Evolutionary conservation across 164 flowering plant species (phyloP).

Genomic region (Warburgia ugandensis): DNA sequence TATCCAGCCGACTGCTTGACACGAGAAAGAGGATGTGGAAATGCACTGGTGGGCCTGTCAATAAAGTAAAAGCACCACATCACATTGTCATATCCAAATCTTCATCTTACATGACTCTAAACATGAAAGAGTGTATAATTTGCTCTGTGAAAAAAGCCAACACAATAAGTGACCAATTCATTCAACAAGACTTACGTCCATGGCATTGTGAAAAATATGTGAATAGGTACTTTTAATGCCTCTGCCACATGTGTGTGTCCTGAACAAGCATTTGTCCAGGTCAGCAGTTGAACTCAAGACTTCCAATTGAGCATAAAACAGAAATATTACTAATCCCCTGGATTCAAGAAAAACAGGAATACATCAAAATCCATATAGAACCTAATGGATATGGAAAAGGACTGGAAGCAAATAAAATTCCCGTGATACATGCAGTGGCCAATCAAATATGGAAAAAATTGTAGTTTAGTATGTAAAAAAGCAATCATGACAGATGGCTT

Average conservation of each 20-base stretch:
- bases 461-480: too few relatives aligned
- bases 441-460: too few relatives aligned
- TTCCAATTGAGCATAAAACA: constrained; percentile 10
- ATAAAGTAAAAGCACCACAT: constrained; percentile 1
- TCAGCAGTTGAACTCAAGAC: constrained; percentile 15
- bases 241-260: constrained; percentile 99
- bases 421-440: too few relatives aligned
- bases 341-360: constrained; percentile 8
- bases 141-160: too few relatives aligned
- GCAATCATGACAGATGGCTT: too few relatives aligned
- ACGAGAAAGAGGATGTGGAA: constrained; percentile 98
- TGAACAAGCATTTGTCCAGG: constrained; percentile 22
- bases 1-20: constrained; percentile 92
- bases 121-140: too few relatives aligned
- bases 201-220: constrained; percentile 98
- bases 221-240: constrained; percentile 85
- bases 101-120: too few relatives aligned
- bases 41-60: constrained; percentile 91
- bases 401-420: too few relatives aligned
- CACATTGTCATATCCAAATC: too few relatives aligned
- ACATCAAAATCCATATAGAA: too few relatives aligned
- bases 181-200: constrained; percentile 90
- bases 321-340: constrained; percentile 7
- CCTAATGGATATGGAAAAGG: too few relatives aligned
- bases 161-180: too few relatives aligned